Base-by-base conservation (phyloP, 202 grass and related monocot genomes). In the Schoenoplectus tabernaemontani region DNA sequence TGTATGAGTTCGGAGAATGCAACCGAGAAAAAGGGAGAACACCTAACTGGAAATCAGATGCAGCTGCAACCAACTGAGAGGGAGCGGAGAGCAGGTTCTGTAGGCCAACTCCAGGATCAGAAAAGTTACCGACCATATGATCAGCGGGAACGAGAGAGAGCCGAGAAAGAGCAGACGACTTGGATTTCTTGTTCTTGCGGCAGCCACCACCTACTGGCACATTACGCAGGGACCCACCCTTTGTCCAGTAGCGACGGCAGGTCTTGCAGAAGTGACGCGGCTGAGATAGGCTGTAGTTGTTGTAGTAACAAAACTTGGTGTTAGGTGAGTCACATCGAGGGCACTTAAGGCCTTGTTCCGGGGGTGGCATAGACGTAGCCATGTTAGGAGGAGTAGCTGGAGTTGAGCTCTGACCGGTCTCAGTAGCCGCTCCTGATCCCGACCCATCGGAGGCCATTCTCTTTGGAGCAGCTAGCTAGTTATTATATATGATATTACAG, bases 241-340 rank as follows among this genome's bases (percentile, higher is more conserved):
- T 99, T 78, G 96, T 99, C 96, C 96, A 99, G 76, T 99, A 99
- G 43, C 96, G 62, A 12, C 96, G 86, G 76, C 96, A 99, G 41
- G 86, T 93, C 85, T 99, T 99, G 86, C 96, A 99, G 88, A 92
- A 96, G 86, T 99, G 92, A 4, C 96, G 84, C 4, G 96, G 96
- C 83, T 99, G 96, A 37, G 88, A 85, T 2, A 99, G 88, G 85
- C 85, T 88, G 88, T 99, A 99, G 87, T 99, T 99, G 83, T 99
- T 99, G 81, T 99, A 99, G 86, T 99, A 99, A 90, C 96, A 99
- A 80, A 99, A 99, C 62, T 99, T 99, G 83, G 96, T 99, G 84
- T 99, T 96, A 30, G 88, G 88, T 5, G 96, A 99, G 87, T 96
- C 88, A 75, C 96, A 99, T 39, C 96, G 91, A 7, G 92, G 96